Conservation (phyloP, 805 yeast species). For the Crinitomyces ghanaensis region DNA sequence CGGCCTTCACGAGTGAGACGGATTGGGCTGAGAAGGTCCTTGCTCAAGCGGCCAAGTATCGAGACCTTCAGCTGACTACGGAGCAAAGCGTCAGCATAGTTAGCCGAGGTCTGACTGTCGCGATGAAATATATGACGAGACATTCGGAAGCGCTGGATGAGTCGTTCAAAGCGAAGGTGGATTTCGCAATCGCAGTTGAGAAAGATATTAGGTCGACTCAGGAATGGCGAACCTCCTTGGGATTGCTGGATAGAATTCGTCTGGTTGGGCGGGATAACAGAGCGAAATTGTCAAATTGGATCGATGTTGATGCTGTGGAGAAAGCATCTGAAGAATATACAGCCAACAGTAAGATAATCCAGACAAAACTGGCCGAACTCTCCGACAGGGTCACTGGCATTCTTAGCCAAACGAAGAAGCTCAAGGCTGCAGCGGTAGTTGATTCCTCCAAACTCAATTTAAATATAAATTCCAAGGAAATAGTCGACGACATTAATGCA, state of each 20-base stretch:
- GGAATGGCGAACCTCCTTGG: constrained; percentile 13
- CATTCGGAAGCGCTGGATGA: constrained; percentile 16
- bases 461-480: constrained; percentile 9
- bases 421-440: background rate
- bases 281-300: background rate
- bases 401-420: background rate
- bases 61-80: background rate
- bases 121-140: constrained; percentile 17
- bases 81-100: constrained; percentile 13
- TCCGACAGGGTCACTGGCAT: constrained; percentile 1
- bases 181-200: constrained; percentile 15
- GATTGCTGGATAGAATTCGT: constrained; percentile 2
- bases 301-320: background rate
- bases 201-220: constrained; percentile 13
- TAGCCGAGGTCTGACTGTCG: constrained; percentile 17
- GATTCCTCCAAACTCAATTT: background rate
- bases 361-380: no score
- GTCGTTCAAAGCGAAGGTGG: constrained; percentile 16
- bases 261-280: constrained; percentile 12
- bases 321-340: background rate
- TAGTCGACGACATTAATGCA: constrained; percentile 18
- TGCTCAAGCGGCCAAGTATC: background rate
- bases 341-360: no score
- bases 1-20: constrained; percentile 3
- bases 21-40: constrained; percentile 11